Evolutionary conservation across 148 eudicot genomes (phyloP).

Genomic region (Tetragonia tetragonoides): DNA sequence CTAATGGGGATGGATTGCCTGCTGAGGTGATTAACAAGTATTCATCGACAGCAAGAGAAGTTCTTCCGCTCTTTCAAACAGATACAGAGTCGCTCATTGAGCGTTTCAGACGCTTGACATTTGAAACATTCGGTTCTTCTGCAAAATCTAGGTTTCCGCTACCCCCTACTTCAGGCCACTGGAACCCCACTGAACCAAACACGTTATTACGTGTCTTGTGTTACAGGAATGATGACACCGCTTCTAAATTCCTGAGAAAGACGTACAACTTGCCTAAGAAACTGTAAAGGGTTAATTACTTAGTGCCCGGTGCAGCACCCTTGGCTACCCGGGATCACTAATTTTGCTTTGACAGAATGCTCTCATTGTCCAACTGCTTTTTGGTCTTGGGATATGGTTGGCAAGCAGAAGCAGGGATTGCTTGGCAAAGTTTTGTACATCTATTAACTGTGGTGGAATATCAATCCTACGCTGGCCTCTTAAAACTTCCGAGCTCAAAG

Average conservation of each 20-base stretch:
- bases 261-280: constrained; percentile 87
- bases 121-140: constrained; percentile 78
- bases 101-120: constrained; percentile 55
- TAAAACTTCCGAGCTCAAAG: background rate
- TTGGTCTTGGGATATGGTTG: background rate
- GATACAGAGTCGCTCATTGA: constrained; percentile 81
- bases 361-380: background rate
- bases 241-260: constrained; percentile 84
- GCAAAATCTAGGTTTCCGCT: constrained; percentile 80
- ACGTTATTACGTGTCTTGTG: constrained; percentile 89
- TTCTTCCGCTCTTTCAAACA: constrained; percentile 72
- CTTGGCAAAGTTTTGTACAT: constrained; percentile 15
- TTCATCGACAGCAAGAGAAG: constrained; percentile 70
- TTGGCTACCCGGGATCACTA: background rate
- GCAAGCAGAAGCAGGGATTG: constrained; percentile 2
- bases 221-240: constrained; percentile 79
- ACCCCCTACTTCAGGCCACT: constrained; percentile 90
- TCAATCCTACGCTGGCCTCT: constrained; percentile 1
- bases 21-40: constrained; percentile 68
- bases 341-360: background rate
- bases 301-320: background rate
- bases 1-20: constrained; percentile 90
- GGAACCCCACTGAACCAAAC: constrained; percentile 87
- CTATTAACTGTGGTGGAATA: background rate
- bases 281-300: constrained; percentile 29